Base-by-base conservation (phyloP, 2,329 filamentous ascomycete genomes). In the Pseudogymnoascus pannorum region DNA sequence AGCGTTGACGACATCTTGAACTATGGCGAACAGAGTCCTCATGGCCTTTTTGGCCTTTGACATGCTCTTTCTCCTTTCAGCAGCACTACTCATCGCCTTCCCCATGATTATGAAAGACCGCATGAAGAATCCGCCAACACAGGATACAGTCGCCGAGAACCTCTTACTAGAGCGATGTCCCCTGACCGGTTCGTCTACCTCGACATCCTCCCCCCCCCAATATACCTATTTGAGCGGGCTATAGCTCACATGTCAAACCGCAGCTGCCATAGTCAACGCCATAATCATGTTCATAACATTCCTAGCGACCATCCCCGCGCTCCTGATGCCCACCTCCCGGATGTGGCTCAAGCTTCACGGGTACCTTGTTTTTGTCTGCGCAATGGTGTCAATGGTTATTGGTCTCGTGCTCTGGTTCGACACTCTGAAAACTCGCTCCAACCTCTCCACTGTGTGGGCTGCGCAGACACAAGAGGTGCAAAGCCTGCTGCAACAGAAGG, bases 201-300 rank as follows among this genome's bases (percentile, higher is more conserved):
- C 36, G 59, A 33, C n/a, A n/a, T n/a, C n/a, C n/a, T n/a, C n/a
- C n/a, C n/a, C n/a, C n/a, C n/a, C n/a, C n/a, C n/a, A n/a, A n/a
- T n/a, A 12, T 42, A 31, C 12, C 20, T 8, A n/a, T 7, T 20
- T 35, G 16, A n/a, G 6, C 5, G 54, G 9, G 26, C 11, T 33
- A 57, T 60, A 18, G n/a, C 16, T 20, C 9, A 18, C 22, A 18
- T 31, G 33, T 42, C 9, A 12, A 62, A 29, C 12, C 38, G 58
- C 64, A 82, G 88, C 86, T 59, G 87, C 86, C 63, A 84, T 92
- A 65, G 85, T 81, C 70, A 92, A 92, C 73, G 83, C 86, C 64
- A 79, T 86, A 68, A 78, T 92, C 69, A 82, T 92, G 71, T 85
- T 93, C 73, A 70, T 84, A 68, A 85, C 87, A 22, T 91, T 91